Evolutionary conservation across 768 basidiomycete genomes (phyloP), one percentile per base, ranked within the genome.

Genomic region (Naematelia aurantialba): DNA sequence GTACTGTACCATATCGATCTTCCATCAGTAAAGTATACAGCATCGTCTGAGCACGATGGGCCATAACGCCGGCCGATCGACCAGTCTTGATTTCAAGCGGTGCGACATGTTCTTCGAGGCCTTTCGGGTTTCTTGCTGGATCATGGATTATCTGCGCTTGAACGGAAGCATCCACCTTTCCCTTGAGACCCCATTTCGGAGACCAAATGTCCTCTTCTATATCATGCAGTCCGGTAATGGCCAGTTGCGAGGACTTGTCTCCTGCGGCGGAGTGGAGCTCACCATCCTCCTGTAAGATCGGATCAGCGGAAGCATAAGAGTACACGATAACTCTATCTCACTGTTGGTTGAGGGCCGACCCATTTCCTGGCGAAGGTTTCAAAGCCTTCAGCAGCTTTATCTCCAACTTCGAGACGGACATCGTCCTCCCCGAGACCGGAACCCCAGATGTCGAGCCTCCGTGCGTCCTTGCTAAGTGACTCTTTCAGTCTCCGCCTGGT

Each of bases 1-100:
- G 10, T 2, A 24, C 73, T 78, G 54, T 31, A 81, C 81, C 76
- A 69, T 97, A 97, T n/a, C 94, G 84, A 73, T 98, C 93, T 39
- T 85, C 84, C 67, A 91, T 85, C 1, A 99, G 81, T 3, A 98
- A 80, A 0, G 91, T 94, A 75, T 99, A 99, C 2, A 99, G 79
- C 87, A 97, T 92, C 0, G 96, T 99, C 77, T 99, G 96, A 0
- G 96, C 96, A 34, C 96, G 87, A 76, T 98, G 94, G 65, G 94
- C 91, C 84, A 92, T 85, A 1, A 83, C 83, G 0, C 85, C 87
- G 5, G 83, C 79, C 0, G 87, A 79, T 27, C 88, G 82, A 1
- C 96, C 96, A 0, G 96, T 99, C 79, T 99, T 99, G 78, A 99
- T 90, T 76, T 99, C 96, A 54, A 99, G 85, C 0, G 94, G 94